Base-by-base conservation (phyloP, 768 basidiomycete species). In the Sutorius australiensis region DNA sequence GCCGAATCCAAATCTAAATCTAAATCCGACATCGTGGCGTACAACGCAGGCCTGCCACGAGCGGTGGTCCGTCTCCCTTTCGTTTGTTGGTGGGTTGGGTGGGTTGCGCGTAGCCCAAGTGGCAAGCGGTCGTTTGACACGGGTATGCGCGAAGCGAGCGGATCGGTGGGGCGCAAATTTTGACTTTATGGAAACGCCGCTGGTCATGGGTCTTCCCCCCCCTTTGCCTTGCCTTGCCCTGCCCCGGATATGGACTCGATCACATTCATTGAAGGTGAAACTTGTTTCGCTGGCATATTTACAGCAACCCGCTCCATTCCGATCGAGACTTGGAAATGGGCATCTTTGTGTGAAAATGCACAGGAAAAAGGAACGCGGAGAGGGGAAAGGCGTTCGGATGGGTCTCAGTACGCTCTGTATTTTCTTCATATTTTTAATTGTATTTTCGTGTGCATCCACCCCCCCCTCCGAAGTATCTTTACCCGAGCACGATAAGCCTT, bases 401-500 rank as follows among this genome's bases (percentile, higher is more conserved):
- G 46, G 36, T 24, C 16, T 13, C 27, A 1, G 10, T 24, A 10
- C 5, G 3, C 1, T 46, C 21, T 36, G 11, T 28, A 43, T 13
- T 19, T 5, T 16, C 13, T 32, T 19, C 7, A 3, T 45, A 2
- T 14, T 12, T 24, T 46, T 34, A 14, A 24, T 9, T 16, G 5
- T 14, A 14, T 21, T 5, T 14, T 30, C n/a, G 7, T 19, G 1
- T 27, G 9, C 9, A 21, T 40, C 24, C 39, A 21, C 21, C 33
- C 36, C 31, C 24, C 21, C 28, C 31, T 32, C 39, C 12, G n/a
- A 13, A 38, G 37, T 11, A 40, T 41, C 38, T 36, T 30, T 55
- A 60, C 36, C 41, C 58, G 60, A 57, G 55, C 50, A 37, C 50
- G 42, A 57, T 32, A 5, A 30, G 19, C 43, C 10, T 43, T 4